A percentile compares a stretch with the other conserved stretches of the same genome.
Evolutionary conservation across 2,329 filamentous ascomycete genomes (phyloP).

Genomic region (Lachnellula arida): DNA sequence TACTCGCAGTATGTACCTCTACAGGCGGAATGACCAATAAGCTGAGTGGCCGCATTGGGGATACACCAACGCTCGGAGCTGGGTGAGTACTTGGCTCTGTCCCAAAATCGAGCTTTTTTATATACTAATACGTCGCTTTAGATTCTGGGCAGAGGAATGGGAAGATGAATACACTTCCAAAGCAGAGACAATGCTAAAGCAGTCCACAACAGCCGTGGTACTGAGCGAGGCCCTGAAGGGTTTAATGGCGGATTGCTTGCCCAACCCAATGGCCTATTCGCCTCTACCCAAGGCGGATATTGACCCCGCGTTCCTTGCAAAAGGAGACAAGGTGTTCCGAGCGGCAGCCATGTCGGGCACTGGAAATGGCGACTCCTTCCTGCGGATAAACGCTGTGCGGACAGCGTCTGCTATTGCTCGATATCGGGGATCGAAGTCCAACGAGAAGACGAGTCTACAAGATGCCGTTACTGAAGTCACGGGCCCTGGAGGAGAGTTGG

Average conservation of each 20-base stretch:
- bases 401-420: conserved; percentile 70
- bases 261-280: conserved; percentile 36
- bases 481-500: conserved; percentile 67
- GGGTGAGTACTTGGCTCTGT: conserved; percentile 37
- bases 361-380: conserved; percentile 85
- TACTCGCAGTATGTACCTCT: too few species aligned
- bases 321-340: conserved; percentile 20
- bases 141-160: conserved; percentile 87
- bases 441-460: conserved; percentile 39
- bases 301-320: conserved; percentile 29
- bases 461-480: conserved; percentile 60
- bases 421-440: conserved; percentile 39
- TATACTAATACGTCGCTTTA: too few species aligned
- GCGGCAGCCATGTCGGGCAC: conserved; percentile 66
- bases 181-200: conserved; percentile 14
- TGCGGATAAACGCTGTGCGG: conserved; percentile 65
- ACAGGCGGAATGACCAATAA: conserved; percentile 87
- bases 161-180: conserved; percentile 40
- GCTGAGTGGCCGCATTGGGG: conserved; percentile 75
- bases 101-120: too few species aligned
- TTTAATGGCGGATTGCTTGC: conserved; percentile 56
- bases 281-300: conserved; percentile 22
- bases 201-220: conserved; percentile 33
- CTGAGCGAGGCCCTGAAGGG: conserved; percentile 42
- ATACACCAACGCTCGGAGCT: conserved; percentile 78